These are phyloP conservation scores for Neonectria hederae DNA, from an alignment of 2,329 filamentous ascomycete genomes.

Conservation along the genomic window DNA sequence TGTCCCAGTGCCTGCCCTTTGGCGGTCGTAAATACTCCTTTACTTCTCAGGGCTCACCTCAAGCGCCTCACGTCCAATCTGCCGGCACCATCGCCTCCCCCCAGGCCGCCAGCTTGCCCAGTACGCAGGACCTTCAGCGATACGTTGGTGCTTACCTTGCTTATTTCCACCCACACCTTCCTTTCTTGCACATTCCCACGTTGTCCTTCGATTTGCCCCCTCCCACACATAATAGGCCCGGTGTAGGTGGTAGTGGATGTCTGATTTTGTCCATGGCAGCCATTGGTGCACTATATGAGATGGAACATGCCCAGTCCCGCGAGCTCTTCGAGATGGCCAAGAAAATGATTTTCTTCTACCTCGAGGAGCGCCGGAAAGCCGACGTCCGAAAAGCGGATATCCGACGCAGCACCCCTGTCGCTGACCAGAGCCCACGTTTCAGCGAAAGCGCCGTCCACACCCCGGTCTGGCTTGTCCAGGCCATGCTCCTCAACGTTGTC, in stretches of 20 bases:
- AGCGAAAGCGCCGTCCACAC: constrained; percentile 75
- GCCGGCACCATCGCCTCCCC: constrained; percentile 60
- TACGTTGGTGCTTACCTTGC: constrained; percentile 90
- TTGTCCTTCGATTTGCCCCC: constrained; percentile 86
- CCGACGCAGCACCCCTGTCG: constrained; percentile 60
- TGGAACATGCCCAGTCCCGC: constrained; percentile 80
- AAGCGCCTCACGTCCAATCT: constrained; percentile 62
- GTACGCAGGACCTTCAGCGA: constrained; percentile 85
- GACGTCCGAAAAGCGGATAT: constrained; percentile 75
- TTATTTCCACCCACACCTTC: constrained; percentile 92
- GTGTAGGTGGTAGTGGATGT: constrained; percentile 83
- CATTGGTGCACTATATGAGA: constrained; percentile 85
- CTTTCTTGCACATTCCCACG: constrained; percentile 93
- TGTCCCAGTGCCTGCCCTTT: constrained; percentile 66
- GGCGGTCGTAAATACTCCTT: constrained; percentile 72
- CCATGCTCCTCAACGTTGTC: constrained; percentile 95
- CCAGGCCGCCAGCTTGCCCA: constrained; percentile 72
- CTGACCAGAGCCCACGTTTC: constrained; percentile 57
- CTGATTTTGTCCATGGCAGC: constrained; percentile 84
- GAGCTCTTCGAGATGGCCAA: constrained; percentile 93
- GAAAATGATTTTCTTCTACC: constrained; percentile 92
- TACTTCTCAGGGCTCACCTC: constrained; percentile 63
- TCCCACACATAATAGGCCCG: constrained; percentile 68
- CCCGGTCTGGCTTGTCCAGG: constrained; percentile 94
- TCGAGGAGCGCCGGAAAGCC: constrained; percentile 89